phyloP scores from a whole-genome alignment of 495 filamentous ascomycete genomes.

The Lasiosphaeria hispida region DNA sequence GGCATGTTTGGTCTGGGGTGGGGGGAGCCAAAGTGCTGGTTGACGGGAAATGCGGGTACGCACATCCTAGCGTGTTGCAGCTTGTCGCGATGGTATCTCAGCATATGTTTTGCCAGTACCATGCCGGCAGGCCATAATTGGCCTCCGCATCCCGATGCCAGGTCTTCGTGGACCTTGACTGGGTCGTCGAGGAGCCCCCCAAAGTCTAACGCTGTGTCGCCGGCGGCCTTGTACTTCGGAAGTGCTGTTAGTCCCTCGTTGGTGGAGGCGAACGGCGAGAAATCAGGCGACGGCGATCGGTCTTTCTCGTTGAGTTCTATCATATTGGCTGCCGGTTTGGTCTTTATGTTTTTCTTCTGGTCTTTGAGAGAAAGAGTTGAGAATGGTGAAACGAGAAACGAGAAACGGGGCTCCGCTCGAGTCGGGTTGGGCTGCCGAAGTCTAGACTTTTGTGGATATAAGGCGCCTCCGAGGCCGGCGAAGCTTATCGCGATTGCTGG shows the following conservation, averaged over 20 bases:
- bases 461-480: too few relatives aligned
- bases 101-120: constrained; percentile 78
- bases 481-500: too few relatives aligned
- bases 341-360: background rate
- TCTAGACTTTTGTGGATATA: too few relatives aligned
- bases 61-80: constrained; percentile 71
- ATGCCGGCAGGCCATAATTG: constrained; percentile 93
- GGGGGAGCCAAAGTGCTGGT: too few relatives aligned
- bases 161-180: constrained; percentile 77
- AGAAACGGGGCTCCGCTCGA: too few relatives aligned
- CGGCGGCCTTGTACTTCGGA: constrained; percentile 61
- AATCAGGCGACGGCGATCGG: constrained; percentile 37
- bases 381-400: too few relatives aligned
- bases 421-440: too few relatives aligned
- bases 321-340: too few relatives aligned
- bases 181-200: constrained; percentile 66
- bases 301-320: background rate
- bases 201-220: constrained; percentile 64
- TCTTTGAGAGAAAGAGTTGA: too few relatives aligned
- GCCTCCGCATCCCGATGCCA: constrained; percentile 84
- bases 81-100: constrained; percentile 61
- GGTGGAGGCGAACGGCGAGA: constrained; percentile 49
- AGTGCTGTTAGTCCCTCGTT: constrained; percentile 66
- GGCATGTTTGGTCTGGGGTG: background rate
- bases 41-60: constrained; percentile 35